Conservation (phyloP, 129 eudicot species). For the Artemisia argyi region DNA sequence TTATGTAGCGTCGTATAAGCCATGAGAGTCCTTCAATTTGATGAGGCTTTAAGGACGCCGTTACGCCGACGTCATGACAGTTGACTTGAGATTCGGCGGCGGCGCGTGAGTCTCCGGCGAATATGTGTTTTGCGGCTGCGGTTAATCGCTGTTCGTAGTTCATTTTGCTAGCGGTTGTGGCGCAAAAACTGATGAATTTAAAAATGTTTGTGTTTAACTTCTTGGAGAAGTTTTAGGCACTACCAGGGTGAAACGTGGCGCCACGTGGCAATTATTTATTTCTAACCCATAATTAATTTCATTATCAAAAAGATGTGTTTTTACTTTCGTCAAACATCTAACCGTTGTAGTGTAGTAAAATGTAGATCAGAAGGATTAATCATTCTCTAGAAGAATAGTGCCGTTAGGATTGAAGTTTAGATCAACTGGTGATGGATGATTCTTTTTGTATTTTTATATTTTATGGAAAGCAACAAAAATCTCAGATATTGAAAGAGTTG, state of each 20-base stretch:
- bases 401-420: no score
- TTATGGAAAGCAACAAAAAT: no score
- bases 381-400: no score
- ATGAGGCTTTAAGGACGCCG: constrained; percentile 80
- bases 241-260: neutral
- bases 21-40: constrained; percentile 91
- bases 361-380: no score
- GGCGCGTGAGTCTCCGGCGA: constrained; percentile 50
- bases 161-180: constrained; percentile 34
- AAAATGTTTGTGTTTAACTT: neutral
- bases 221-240: neutral
- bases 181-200: constrained; percentile 30
- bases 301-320: no score
- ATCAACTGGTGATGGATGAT: no score
- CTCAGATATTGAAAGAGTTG: no score
- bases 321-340: no score
- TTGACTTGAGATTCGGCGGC: constrained; percentile 40
- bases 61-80: constrained; percentile 44
- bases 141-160: constrained; percentile 61
- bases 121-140: constrained; percentile 74
- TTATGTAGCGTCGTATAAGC: constrained; percentile 76
- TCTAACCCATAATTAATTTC: no score
- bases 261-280: neutral
- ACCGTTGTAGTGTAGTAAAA: no score
- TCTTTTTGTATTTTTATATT: no score